Conservation (phyloP, 176 grass and related monocot genomes). For the Alloteropsis semialata region DNA sequence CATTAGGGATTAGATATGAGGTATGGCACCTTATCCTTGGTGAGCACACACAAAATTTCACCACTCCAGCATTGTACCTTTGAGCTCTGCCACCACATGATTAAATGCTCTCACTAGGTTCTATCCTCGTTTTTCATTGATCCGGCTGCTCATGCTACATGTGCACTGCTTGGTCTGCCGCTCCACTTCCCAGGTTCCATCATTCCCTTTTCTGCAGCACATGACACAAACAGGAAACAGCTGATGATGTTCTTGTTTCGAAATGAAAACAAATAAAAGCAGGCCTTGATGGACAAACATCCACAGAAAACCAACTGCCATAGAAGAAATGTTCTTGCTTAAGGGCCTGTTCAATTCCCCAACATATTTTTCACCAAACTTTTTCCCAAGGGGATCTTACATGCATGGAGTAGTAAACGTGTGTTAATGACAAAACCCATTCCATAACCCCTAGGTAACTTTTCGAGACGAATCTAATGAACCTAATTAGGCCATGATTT, state of each 20-base stretch:
- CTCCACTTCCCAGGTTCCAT: constrained; percentile 19
- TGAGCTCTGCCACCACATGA: constrained; percentile 2
- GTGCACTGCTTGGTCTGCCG: constrained; percentile 18
- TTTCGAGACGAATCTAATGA: too few relatives aligned
- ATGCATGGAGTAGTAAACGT: too few relatives aligned
- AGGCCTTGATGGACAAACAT: background rate
- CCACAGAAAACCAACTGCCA: background rate
- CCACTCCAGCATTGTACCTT: background rate
- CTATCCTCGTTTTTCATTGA: constrained; percentile 14
- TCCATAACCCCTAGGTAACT: too few relatives aligned
- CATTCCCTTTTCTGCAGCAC: constrained; percentile 42
- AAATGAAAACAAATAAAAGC: background rate
- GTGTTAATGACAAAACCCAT: too few relatives aligned
- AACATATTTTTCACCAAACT: too few relatives aligned
- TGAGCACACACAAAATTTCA: background rate
- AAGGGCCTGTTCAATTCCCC: too few relatives aligned
- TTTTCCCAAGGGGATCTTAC: too few relatives aligned
- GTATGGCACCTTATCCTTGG: background rate
- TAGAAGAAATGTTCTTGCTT: background rate
- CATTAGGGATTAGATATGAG: background rate
- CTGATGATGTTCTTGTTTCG: background rate
- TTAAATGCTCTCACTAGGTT: constrained; percentile 10
- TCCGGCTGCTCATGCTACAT: background rate
- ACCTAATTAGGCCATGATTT: too few relatives aligned
- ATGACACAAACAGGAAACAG: constrained; percentile 33